Percentiles rank a stretch among this genome's conserved stretches.
These are phyloP conservation scores for Pythium plurisporium DNA, from an alignment of 352 stramenopile genomes.

Conservation along the genomic window DNA sequence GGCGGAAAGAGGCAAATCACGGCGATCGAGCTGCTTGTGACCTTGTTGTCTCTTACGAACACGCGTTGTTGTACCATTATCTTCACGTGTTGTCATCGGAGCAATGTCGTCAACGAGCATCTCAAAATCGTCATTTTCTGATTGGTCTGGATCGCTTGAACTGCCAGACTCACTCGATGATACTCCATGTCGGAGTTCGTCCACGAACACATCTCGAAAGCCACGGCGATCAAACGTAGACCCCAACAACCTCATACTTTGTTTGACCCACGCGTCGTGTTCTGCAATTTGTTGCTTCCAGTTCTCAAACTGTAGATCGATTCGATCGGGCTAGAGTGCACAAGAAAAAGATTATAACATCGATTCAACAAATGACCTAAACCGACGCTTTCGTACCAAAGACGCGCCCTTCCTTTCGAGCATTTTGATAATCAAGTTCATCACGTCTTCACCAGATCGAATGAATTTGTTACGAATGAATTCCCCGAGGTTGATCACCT, in stretches of 20 bases:
- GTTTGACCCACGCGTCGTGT: conserved; percentile 50
- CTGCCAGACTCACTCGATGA: conserved; percentile 7
- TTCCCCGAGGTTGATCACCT: conserved; percentile 8
- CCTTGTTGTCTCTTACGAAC: background rate
- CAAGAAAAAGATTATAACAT: background rate
- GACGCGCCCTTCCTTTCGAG: conserved; percentile 33
- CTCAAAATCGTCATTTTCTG: conserved; percentile 6
- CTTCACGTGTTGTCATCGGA: no score
- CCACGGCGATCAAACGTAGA: conserved; percentile 26
- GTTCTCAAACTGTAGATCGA: conserved; percentile 32
- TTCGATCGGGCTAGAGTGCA: conserved; percentile 21
- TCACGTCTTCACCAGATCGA: conserved; percentile 63
- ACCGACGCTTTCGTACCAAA: conserved; percentile 29
- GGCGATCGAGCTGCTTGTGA: background rate
- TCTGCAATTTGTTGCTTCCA: conserved; percentile 45
- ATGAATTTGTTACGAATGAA: conserved; percentile 53
- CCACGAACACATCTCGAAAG: conserved; percentile 2
- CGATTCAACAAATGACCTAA: background rate
- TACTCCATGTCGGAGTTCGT: background rate
- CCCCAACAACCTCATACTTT: conserved; percentile 28
- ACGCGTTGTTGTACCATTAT: no score
- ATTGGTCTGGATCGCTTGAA: background rate
- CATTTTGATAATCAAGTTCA: conserved; percentile 56
- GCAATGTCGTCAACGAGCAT: background rate
- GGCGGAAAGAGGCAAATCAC: background rate